Percentiles rank a stretch among this genome's conserved stretches.
These are phyloP conservation scores for Trichoderma koningii DNA, from an alignment of 2,329 filamentous ascomycete genomes.

Conservation along the genomic window DNA sequence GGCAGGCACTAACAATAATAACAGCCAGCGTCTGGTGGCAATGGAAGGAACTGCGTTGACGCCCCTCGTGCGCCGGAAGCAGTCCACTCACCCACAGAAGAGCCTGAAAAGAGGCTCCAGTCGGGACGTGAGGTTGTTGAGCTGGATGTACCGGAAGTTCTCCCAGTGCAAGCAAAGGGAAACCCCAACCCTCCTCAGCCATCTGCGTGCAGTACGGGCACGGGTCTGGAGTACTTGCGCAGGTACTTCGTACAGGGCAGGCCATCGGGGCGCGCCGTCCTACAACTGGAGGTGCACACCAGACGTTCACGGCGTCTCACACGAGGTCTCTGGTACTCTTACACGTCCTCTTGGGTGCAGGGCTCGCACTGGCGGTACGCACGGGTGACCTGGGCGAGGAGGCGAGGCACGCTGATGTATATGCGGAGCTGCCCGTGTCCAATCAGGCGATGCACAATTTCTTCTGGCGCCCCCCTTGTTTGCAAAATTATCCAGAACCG, in stretches of 20 bases:
- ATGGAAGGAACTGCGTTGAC: slow-evolving; percentile 24
- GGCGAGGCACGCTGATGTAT: slow-evolving; percentile 25
- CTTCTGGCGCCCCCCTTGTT: slow-evolving; percentile 8
- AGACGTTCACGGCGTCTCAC: no score
- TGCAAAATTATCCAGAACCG: slow-evolving; percentile 18
- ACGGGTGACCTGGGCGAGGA: slow-evolving; percentile 20
- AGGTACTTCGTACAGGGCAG: not conserved
- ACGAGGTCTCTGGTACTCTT: no score
- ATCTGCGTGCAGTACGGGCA: slow-evolving; percentile 1
- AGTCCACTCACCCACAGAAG: not conserved
- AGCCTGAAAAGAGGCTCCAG: slow-evolving; percentile 1
- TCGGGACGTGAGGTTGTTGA: no score
- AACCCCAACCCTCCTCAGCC: slow-evolving; percentile 21
- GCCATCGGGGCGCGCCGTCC: not conserved
- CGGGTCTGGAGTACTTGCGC: not conserved
- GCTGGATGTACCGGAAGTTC: slow-evolving; percentile 2
- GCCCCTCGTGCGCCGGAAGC: slow-evolving; percentile 22
- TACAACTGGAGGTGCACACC: not conserved
- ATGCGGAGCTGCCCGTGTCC: slow-evolving; percentile 13
- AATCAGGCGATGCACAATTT: slow-evolving; percentile 11
- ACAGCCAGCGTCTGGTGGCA: no score
- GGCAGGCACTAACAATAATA: slow-evolving; percentile 1
- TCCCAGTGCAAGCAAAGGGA: slow-evolving; percentile 2
- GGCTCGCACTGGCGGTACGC: slow-evolving; percentile 1
- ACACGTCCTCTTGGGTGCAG: not conserved